Evolutionary conservation across 2,329 filamentous ascomycete species (phyloP), one percentile per base, ranked within the genome.

Genomic region (Pyrenochaeta sp.): DNA sequence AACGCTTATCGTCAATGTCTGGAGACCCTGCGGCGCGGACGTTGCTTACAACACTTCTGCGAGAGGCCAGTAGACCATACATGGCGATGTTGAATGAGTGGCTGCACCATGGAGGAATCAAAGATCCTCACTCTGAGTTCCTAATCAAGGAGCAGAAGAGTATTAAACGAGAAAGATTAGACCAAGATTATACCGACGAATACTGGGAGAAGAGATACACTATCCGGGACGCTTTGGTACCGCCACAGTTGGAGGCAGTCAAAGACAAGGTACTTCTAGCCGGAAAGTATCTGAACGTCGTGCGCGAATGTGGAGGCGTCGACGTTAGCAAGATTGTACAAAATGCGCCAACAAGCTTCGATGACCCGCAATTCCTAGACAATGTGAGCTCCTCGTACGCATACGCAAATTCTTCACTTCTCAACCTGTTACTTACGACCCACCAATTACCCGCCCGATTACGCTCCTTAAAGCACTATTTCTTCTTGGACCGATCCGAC

Each of bases 201-300:
- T 99, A 99, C 77, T 99, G 95, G 95, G 95, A 99, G 76, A 92
- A 96, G 72, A 86, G 95, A 62, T 99, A 99, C 74, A 98, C 95
- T 4, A 90, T 99, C 62, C 90, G 95, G 58, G 92, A 97, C 60
- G 88, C 92, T 48, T 91, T 97, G 59, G 89, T 98, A 0, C 95
- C 95, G 2, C 93, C 94, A 8, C 95, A 99, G 74, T 85, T 99
- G 4, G 91, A 95, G 73, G 88, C 86, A 28, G 90, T 98, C 66
- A 95, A 95, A 74, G 93, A 96, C 67, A 97, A 97, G 78, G 94
- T 98, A 1, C 83, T 99, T 2, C 84, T 99, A 34, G 95, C 95
- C 19, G 95, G 95, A 39, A 99, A 99, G 77, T 99, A 99, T 74
- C 86, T 99, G 50, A 99, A 99, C 67, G 95, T 99, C 3, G 95